Base-by-base conservation (phyloP, 148 eudicot genomes). In the Rhododendron williamsianum region DNA sequence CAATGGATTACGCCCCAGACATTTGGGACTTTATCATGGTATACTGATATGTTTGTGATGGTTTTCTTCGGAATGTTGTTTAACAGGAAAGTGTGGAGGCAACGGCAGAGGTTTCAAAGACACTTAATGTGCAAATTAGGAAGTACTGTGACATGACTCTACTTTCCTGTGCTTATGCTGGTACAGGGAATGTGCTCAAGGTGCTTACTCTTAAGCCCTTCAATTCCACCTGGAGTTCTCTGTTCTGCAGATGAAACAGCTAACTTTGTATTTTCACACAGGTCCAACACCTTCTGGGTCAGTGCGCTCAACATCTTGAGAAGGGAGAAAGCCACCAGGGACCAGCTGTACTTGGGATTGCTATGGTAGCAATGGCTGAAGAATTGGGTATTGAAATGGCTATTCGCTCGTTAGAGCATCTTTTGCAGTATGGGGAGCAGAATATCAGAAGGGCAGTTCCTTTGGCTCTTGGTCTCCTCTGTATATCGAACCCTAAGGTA, bases 361-460 rank as follows among this genome's bases (percentile, higher is more conserved):
- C 98, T 81, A 95, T 97, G 99, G 93, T 97, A 51, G 94, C 99
- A 52, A 97, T 97, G 99, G 98, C 98, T 54, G 99, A 97, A 89
- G 99, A 97, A 83, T 83, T 95, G 38, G 98, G 99, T 25, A 84
- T 92, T 67, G 98, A 95, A 67, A 97, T 97, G 99, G 95, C 96
- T 41, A 94, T 97, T 87, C 98, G 98, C 56, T 95, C 96, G 16
- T 82, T 97, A 82, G 98, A 97, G 85, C 99, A 97, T 91, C 94
- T 97, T 63, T 90, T 97, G 87, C 98, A 97, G 91, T 97, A 97
- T 85, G 99, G 98, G 41, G 99, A 95, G 87, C 98, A 93, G 87
- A 95, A 94, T 86, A 95, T 97, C 38, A 89, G 99, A 36, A 92
- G 92, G 87, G 98, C 99, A 74, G 99, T 97, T 89, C 99, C 99